Percentiles rank a stretch among this genome's conserved stretches.
Evolutionary conservation across 192 early-diverging fungal genomes (phyloP).

Genomic region (Coemansia sp.): DNA sequence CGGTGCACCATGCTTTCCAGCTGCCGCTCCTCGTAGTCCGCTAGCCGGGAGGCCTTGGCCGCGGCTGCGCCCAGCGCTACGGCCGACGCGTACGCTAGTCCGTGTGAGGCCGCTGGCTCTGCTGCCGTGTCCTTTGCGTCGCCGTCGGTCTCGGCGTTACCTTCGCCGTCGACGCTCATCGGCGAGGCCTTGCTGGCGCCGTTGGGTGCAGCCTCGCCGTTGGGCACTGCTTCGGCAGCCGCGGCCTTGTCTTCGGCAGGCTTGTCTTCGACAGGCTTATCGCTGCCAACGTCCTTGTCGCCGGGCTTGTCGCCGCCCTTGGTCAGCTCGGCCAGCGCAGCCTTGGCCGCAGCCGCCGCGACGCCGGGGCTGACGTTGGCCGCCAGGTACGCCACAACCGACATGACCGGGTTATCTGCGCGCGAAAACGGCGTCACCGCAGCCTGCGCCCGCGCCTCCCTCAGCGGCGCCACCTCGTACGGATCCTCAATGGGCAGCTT

Average conservation of each 20-base stretch:
- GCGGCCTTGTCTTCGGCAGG: too few species aligned
- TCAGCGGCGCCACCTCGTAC: conserved; percentile 55
- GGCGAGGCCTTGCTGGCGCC: background rate
- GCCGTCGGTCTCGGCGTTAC: conserved; percentile 1
- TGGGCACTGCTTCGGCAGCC: too few species aligned
- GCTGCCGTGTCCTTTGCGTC: background rate
- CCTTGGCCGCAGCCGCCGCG: conserved; percentile 82
- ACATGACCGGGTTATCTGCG: conserved; percentile 89
- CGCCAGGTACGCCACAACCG: conserved; percentile 83
- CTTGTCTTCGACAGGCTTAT: background rate
- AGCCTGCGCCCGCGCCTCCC: conserved; percentile 52
- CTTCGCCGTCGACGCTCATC: too few species aligned
- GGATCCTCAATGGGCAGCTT: conserved; percentile 88
- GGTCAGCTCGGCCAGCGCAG: conserved; percentile 71
- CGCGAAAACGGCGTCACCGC: conserved; percentile 70
- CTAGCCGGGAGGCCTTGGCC: conserved; percentile 80
- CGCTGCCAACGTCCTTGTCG: background rate
- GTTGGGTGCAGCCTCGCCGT: too few species aligned
- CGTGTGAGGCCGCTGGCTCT: conserved; percentile 6
- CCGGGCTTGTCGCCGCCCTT: background rate
- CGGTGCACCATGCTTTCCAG: conserved; percentile 75
- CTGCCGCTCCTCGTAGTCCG: conserved; percentile 83
- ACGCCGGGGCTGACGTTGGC: conserved; percentile 84
- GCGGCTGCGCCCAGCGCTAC: conserved; percentile 91
- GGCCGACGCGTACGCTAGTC: conserved; percentile 75